phyloP scores from a whole-genome alignment of 2,329 filamentous ascomycete species.

The Fusarium newnesense region DNA sequence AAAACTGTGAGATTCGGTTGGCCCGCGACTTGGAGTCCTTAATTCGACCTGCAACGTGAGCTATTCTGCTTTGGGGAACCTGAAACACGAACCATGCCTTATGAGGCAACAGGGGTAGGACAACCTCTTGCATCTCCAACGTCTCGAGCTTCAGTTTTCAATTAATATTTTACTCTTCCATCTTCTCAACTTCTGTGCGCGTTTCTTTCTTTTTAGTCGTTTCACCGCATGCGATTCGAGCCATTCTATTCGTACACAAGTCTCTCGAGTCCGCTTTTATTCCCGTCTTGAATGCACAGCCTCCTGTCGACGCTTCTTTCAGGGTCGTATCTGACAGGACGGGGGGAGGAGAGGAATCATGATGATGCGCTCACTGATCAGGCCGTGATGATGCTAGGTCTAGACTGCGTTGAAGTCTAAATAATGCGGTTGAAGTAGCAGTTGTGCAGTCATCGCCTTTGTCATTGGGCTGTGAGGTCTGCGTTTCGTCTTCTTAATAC shows the following conservation, averaged over 20 bases:
- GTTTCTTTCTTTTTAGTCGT: constrained; percentile 30
- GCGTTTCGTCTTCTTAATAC: constrained; percentile 23
- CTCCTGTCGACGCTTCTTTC: constrained; percentile 22
- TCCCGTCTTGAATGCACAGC: constrained; percentile 23
- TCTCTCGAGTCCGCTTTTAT: constrained; percentile 13
- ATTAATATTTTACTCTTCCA: constrained; percentile 6
- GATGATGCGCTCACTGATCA: constrained; percentile 19
- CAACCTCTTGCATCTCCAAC: constrained; percentile 29
- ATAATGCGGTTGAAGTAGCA: not conserved
- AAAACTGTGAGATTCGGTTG: constrained; percentile 20
- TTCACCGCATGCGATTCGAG: constrained; percentile 1
- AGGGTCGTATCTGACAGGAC: constrained; percentile 9
- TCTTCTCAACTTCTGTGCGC: constrained; percentile 10
- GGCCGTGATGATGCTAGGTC: constrained; percentile 1
- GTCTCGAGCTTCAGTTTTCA: constrained; percentile 19
- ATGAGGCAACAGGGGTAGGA: not conserved
- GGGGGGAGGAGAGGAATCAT: not conserved
- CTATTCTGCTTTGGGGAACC: constrained; percentile 15
- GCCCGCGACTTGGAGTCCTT: constrained; percentile 23
- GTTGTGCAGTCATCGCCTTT: constrained; percentile 5
- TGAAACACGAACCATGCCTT: constrained; percentile 27
- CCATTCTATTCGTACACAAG: not conserved
- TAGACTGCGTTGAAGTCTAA: not conserved
- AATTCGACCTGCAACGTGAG: constrained; percentile 31
- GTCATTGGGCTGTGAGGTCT: constrained; percentile 18